These are phyloP conservation scores for Chalara sp. DNA, from an alignment of 2,329 filamentous ascomycete species.

Conservation along the genomic window DNA sequence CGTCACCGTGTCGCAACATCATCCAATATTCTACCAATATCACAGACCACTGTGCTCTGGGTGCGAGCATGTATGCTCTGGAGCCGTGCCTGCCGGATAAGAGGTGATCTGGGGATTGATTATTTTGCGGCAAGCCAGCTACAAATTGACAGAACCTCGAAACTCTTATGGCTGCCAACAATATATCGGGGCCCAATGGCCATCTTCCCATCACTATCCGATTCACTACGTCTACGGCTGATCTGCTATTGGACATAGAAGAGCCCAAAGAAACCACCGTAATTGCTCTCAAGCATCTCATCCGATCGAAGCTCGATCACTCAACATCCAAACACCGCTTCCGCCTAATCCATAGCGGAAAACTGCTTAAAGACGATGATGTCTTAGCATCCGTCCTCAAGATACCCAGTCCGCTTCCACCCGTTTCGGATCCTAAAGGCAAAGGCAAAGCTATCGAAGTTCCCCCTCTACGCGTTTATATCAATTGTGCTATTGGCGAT, in stretches of 20 bases:
- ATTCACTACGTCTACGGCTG: slow-evolving; percentile 80
- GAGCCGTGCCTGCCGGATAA: too few relatives aligned
- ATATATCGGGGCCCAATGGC: too few relatives aligned
- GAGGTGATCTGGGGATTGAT: too few relatives aligned
- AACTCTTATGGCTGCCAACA: too few relatives aligned
- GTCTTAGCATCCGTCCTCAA: slow-evolving; percentile 64
- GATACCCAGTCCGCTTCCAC: slow-evolving; percentile 45
- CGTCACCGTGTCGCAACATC: too few relatives aligned
- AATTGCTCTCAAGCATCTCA: slow-evolving; percentile 72
- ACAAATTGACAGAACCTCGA: too few relatives aligned
- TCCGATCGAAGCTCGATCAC: slow-evolving; percentile 63
- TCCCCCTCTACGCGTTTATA: slow-evolving; percentile 58
- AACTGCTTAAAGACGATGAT: slow-evolving; percentile 69
- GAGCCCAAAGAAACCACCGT: slow-evolving; percentile 64
- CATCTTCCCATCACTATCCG: slow-evolving; percentile 72
- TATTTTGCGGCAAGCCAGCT: too few relatives aligned
- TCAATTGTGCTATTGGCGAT: slow-evolving; percentile 89
- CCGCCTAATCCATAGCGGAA: slow-evolving; percentile 84
- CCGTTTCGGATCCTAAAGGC: slow-evolving; percentile 35
- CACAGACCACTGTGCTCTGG: too few relatives aligned
- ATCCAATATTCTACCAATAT: too few relatives aligned
- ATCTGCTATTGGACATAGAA: slow-evolving; percentile 72
- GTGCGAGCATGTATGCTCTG: too few relatives aligned
- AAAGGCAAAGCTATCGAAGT: slow-evolving; percentile 60
- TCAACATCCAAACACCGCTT: slow-evolving; percentile 62